Conservation (phyloP, 2,329 filamentous ascomycete genomes). For the Fusarium anthophilum region DNA sequence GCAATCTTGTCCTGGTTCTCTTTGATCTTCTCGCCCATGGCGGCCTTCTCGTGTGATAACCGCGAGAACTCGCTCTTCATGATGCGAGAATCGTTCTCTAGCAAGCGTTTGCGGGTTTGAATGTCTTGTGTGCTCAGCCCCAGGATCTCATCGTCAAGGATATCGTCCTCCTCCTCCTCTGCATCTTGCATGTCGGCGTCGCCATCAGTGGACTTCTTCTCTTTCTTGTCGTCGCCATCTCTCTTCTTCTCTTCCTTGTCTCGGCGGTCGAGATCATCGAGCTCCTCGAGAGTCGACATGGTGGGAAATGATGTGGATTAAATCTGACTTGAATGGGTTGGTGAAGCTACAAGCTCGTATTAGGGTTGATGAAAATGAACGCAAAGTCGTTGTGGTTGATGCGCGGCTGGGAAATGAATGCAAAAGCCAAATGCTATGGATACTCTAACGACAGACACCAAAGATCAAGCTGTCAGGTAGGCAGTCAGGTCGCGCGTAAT, state of each 20-base stretch:
- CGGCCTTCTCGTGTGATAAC: conserved; percentile 91
- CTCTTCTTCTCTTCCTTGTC: conserved; percentile 74
- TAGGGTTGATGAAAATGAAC: background rate
- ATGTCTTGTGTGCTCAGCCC: conserved; percentile 95
- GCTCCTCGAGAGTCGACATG: conserved; percentile 93
- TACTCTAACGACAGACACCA: conserved; percentile 24
- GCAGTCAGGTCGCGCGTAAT: conserved; percentile 47
- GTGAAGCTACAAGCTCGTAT: background rate
- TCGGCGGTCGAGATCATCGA: conserved; percentile 86
- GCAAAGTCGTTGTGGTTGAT: background rate
- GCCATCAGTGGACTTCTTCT: conserved; percentile 65
- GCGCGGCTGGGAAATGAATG: conserved; percentile 15
- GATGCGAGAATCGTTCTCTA: conserved; percentile 98
- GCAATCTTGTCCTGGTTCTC: conserved; percentile 99
- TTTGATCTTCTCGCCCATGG: conserved; percentile 99
- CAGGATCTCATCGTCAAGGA: conserved; percentile 93
- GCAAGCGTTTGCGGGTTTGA: conserved; percentile 84
- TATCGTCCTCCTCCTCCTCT: conserved; percentile 77
- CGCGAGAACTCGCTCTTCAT: conserved; percentile 98
- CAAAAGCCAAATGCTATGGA: conserved; percentile 21
- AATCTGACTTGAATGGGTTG: background rate
- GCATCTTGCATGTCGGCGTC: conserved; percentile 95
- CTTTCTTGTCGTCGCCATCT: conserved; percentile 48
- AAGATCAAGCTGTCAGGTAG: conserved; percentile 38
- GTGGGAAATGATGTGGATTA: conserved; percentile 41